Base-by-base conservation (phyloP, 768 basidiomycete genomes). In the Hygrocybe punicea region DNA sequence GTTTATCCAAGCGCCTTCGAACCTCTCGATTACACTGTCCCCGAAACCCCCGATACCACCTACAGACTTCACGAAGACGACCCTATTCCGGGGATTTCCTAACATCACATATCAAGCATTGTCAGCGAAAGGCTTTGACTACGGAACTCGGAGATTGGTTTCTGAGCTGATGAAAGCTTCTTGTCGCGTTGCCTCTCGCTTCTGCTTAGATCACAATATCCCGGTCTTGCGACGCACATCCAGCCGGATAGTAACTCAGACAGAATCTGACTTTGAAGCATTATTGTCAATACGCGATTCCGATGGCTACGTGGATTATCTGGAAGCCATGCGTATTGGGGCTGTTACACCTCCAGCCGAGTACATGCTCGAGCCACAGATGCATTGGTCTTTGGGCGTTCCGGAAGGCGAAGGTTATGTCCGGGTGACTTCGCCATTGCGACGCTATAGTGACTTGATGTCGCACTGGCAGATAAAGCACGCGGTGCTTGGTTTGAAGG, bases 391-490 rank as follows among this genome's bases (percentile, higher is more conserved):
- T 5, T 69, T 98, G 63, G 93, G 88, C 0, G 68, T 91, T n/a
- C 75, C 77, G 3, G 80, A 81, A 2, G 82, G 82, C 40, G 87
- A 88, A 60, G 95, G 95, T 3, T 99, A 99, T 68, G 72, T 80
- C 16, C 83, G 90, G 19, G 84, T 81, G 8, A 98, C 97, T 8
- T 92, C 89, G 5, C 97, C 97, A 0, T 73, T 99, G 44, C 82
- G 97, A 40, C 84, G 97, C 44, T 97, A 84, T 69, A 71, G 73
- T 35, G 97, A 99, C 70, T 69, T 97, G 55, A 69, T 94, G 11
- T 73, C 76, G 9, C 97, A 98, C 72, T 99, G 94, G 93, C 95
- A 98, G 69, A 84, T 99, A 71, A 95, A 97, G 66, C 76, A 85
- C 50, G 82, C 81, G 5, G 71, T 98, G 10, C 72, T 88, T 6